Percentiles rank a stretch among this genome's conserved stretches.
Conservation (phyloP, 805 yeast genomes). For the Starmerella etchellsii region DNA sequence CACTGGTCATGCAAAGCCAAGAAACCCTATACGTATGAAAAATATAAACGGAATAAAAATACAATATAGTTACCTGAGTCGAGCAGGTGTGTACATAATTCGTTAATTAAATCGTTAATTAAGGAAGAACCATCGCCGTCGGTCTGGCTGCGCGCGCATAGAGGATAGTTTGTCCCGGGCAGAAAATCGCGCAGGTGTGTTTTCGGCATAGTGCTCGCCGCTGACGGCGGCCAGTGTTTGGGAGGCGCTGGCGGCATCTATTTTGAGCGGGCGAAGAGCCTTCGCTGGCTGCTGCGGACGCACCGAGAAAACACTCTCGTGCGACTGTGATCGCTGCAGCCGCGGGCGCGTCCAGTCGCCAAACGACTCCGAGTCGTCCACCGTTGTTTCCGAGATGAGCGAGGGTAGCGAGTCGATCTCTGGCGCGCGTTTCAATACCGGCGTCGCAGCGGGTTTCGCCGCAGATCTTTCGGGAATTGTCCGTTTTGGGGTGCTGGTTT, state of each 20-base stretch:
- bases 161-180: constrained; percentile 6
- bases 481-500: too few relatives aligned
- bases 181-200: background rate
- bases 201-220: constrained; percentile 2
- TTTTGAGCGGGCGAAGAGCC: background rate
- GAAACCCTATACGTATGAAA: too few relatives aligned
- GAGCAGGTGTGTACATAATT: too few relatives aligned
- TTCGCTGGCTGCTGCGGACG: background rate
- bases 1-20: too few relatives aligned
- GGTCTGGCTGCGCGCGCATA: constrained; percentile 4
- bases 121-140: constrained; percentile 14
- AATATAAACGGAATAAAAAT: too few relatives aligned
- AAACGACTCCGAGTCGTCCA: background rate
- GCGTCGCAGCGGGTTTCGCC: too few relatives aligned
- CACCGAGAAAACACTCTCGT: constrained; percentile 18
- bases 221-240: constrained; percentile 5
- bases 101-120: too few relatives aligned
- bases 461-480: too few relatives aligned
- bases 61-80: too few relatives aligned
- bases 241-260: constrained; percentile 1
- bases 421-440: too few relatives aligned
- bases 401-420: constrained; percentile 2
- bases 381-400: constrained; percentile 1
- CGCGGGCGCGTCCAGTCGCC: constrained; percentile 3
- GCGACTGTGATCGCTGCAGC: constrained; percentile 13